phyloP scores from a whole-genome alignment of 352 stramenopile genomes.

The Phytophthora quininea region DNA sequence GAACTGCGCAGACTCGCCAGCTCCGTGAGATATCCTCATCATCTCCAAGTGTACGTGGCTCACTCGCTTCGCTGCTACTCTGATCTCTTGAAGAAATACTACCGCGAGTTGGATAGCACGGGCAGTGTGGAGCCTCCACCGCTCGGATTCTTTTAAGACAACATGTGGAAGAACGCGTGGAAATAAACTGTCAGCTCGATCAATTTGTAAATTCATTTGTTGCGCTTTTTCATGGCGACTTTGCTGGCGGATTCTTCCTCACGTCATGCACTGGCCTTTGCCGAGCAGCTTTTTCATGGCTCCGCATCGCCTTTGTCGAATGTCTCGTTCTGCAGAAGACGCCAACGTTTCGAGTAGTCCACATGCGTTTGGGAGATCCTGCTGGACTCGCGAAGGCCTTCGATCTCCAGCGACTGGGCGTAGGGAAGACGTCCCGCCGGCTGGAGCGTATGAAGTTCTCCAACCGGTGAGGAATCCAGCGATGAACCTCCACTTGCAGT shows the following conservation, averaged over 20 bases:
- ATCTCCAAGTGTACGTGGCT: slow-evolving; percentile 64
- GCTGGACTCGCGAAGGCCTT: slow-evolving; percentile 78
- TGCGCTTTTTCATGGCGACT: neutral
- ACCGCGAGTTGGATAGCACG: slow-evolving; percentile 50
- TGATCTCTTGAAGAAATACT: slow-evolving; percentile 75
- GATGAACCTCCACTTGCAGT: slow-evolving; percentile 28
- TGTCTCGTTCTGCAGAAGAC: slow-evolving; percentile 23
- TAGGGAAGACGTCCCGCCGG: slow-evolving; percentile 73
- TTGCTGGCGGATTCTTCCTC: neutral
- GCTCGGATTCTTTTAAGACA: slow-evolving; percentile 52
- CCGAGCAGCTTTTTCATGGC: slow-evolving; percentile 3
- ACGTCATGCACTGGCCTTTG: neutral
- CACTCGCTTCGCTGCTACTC: slow-evolving; percentile 67
- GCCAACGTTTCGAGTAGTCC: slow-evolving; percentile 50
- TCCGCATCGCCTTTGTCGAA: slow-evolving; percentile 8
- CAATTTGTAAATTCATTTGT: slow-evolving; percentile 8
- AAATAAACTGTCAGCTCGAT: neutral
- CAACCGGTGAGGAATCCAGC: slow-evolving; percentile 25
- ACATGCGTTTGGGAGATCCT: slow-evolving; percentile 41
- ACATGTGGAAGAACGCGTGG: neutral
- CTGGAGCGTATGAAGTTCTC: slow-evolving; percentile 47
- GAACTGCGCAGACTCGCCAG: slow-evolving; percentile 62
- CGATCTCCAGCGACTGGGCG: slow-evolving; percentile 79
- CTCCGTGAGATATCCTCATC: slow-evolving; percentile 56
- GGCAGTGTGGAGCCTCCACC: slow-evolving; percentile 54